Percentiles rank a stretch among this genome's conserved stretches.
phyloP scores from a whole-genome alignment of 352 stramenopile species.

The Peronospora belbahrii region DNA sequence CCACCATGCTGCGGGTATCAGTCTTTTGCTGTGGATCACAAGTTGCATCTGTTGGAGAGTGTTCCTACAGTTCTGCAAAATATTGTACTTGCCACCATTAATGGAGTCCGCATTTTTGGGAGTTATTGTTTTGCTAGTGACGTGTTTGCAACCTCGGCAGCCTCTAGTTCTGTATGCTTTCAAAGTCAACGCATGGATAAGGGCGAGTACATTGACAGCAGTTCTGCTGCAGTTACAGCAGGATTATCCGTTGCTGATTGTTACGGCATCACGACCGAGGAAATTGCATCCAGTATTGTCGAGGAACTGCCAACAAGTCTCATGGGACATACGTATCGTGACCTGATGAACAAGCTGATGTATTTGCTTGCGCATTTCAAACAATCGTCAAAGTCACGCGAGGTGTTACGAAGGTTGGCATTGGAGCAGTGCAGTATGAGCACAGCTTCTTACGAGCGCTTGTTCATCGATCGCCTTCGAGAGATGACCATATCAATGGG shows the following conservation, averaged over 20 bases:
- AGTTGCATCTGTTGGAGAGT: conserved; percentile 49
- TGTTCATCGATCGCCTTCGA: conserved; percentile 39
- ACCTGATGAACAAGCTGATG: conserved; percentile 58
- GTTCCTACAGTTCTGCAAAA: conserved; percentile 49
- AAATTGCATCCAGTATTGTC: conserved; percentile 37
- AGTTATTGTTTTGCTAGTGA: conserved; percentile 24
- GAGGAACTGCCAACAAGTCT: conserved; percentile 52
- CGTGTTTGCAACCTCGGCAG: conserved; percentile 7
- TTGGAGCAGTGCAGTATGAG: conserved; percentile 43
- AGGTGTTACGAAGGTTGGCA: conserved; percentile 38
- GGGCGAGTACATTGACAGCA: conserved; percentile 35
- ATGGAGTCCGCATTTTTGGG: conserved; percentile 28
- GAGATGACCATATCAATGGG: conserved; percentile 34
- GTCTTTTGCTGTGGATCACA: conserved; percentile 31
- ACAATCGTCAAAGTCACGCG: conserved; percentile 35
- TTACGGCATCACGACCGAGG: conserved; percentile 16
- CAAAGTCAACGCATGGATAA: conserved; percentile 29
- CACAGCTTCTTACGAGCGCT: conserved; percentile 27
- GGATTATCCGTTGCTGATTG: conserved; percentile 18
- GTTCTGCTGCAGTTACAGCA: conserved; percentile 5
- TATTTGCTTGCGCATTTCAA: conserved; percentile 66
- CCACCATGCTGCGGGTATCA: conserved; percentile 31
- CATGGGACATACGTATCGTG: conserved; percentile 55
- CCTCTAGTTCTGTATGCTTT: conserved; percentile 7
- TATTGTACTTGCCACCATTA: conserved; percentile 62